phyloP scores from a whole-genome alignment of 108 stramenopile species.

The Nitzschia sp. region DNA sequence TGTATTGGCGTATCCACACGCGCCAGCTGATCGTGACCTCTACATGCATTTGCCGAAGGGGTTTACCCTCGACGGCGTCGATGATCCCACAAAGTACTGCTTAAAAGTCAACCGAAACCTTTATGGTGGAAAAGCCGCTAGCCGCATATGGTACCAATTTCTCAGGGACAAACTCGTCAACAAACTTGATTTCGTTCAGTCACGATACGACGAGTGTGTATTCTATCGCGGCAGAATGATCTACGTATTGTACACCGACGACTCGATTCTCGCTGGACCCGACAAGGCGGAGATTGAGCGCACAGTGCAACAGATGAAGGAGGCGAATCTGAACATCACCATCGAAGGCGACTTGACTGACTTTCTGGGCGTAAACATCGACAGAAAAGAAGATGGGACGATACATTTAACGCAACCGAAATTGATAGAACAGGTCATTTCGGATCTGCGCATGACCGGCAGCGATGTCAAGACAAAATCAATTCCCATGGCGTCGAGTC shows the following conservation, averaged over 20 bases:
- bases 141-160: conserved; percentile 43
- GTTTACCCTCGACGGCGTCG: not conserved
- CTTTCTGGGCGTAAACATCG: conserved; percentile 46
- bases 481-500: not conserved
- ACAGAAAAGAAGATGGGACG: not conserved
- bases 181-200: conserved; percentile 36
- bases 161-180: conserved; percentile 15
- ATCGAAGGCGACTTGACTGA: conserved; percentile 34
- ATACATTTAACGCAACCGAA: conserved; percentile 34
- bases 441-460: conserved; percentile 12
- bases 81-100: conserved; percentile 12
- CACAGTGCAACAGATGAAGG: conserved; percentile 15
- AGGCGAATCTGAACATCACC: conserved; percentile 27
- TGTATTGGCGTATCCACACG: conserved; percentile 35
- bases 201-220: conserved; percentile 49
- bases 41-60: conserved; percentile 16
- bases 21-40: not conserved
- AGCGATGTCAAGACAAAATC: not conserved
- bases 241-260: conserved; percentile 50
- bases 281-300: conserved; percentile 18
- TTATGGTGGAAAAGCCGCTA: conserved; percentile 51
- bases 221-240: conserved; percentile 44
- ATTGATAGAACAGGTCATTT: conserved; percentile 35
- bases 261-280: conserved; percentile 36
- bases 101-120: conserved; percentile 37